Evolutionary conservation across 2,329 filamentous ascomycete genomes (phyloP).

Genomic region (Colletotrichum eleusines): DNA sequence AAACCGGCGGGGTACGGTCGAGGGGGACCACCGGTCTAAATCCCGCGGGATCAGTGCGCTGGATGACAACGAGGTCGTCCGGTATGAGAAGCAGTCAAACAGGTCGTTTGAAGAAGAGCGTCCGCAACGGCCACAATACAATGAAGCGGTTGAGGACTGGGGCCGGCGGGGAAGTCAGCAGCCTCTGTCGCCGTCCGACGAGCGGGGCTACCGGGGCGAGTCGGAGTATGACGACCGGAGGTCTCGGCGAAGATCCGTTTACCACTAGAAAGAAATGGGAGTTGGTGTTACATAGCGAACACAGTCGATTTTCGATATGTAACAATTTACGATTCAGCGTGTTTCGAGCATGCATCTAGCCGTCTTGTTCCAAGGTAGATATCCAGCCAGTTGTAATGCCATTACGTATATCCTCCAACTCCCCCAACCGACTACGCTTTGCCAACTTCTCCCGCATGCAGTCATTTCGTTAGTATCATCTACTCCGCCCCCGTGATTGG

Average conservation of each 20-base stretch:
- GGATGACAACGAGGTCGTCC: slow-evolving; percentile 32
- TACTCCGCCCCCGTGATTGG: slow-evolving; percentile 35
- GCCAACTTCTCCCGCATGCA: slow-evolving; percentile 4
- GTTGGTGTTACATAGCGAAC: not conserved
- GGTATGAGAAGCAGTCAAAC: slow-evolving; percentile 25
- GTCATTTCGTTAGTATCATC: slow-evolving; percentile 23
- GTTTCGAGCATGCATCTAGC: slow-evolving; percentile 16
- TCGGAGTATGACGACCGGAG: slow-evolving; percentile 21
- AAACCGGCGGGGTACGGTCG: slow-evolving; percentile 36
- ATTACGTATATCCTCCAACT: slow-evolving; percentile 1
- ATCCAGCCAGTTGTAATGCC: slow-evolving; percentile 4
- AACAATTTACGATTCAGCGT: not conserved
- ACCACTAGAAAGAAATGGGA: slow-evolving; percentile 2
- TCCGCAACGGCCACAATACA: slow-evolving; percentile 11
- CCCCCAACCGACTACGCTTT: slow-evolving; percentile 7
- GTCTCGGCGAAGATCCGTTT: slow-evolving; percentile 20
- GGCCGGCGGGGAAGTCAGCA: slow-evolving; percentile 13
- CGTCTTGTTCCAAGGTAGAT: slow-evolving; percentile 25
- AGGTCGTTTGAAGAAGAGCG: slow-evolving; percentile 27
- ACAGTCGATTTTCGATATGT: not conserved
- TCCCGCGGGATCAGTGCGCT: not conserved
- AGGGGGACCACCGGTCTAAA: slow-evolving; percentile 3
- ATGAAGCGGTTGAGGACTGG: slow-evolving; percentile 32
- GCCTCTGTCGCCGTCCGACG: slow-evolving; percentile 18
- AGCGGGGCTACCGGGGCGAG: slow-evolving; percentile 15